Evolutionary conservation across 495 filamentous ascomycete species (phyloP).

Genomic region (Penicillium lagena): DNA sequence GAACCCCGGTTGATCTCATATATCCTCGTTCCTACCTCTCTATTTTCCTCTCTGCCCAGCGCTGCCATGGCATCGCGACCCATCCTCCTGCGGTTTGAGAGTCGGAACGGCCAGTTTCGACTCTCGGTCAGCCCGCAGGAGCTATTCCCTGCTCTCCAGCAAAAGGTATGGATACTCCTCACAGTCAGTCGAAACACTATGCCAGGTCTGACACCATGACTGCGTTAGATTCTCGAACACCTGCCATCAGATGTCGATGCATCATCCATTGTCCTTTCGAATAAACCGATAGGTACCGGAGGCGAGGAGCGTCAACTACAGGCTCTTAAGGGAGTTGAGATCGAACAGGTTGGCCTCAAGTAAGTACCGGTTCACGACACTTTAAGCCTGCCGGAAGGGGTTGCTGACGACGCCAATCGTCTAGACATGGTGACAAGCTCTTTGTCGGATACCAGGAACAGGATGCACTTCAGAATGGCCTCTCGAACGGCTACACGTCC

Average conservation of each 20-base stretch:
- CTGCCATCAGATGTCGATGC: constrained; percentile 66
- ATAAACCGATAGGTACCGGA: constrained; percentile 65
- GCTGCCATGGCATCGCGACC: constrained; percentile 35
- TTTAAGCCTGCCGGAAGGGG: not conserved
- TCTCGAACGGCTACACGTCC: constrained; percentile 28
- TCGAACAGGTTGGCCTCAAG: constrained; percentile 68
- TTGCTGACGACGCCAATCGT: no score
- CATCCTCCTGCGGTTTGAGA: constrained; percentile 48
- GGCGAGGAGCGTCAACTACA: constrained; percentile 66
- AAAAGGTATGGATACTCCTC: constrained; percentile 25
- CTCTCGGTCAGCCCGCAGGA: constrained; percentile 41
- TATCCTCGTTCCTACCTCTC: no score
- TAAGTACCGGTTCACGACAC: constrained; percentile 24
- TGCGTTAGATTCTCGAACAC: constrained; percentile 50
- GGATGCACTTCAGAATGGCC: constrained; percentile 41
- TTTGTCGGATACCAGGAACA: constrained; percentile 71
- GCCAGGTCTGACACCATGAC: no score
- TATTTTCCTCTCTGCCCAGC: not conserved
- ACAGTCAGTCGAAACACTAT: no score
- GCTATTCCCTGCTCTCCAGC: constrained; percentile 37
- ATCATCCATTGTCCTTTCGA: constrained; percentile 70
- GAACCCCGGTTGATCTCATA: no score
- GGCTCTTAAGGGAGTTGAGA: constrained; percentile 58
- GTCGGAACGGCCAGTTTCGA: constrained; percentile 51
- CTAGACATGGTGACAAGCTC: constrained; percentile 83